Base-by-base conservation (phyloP, 768 basidiomycete species). In the Coprinopsis sp. region DNA sequence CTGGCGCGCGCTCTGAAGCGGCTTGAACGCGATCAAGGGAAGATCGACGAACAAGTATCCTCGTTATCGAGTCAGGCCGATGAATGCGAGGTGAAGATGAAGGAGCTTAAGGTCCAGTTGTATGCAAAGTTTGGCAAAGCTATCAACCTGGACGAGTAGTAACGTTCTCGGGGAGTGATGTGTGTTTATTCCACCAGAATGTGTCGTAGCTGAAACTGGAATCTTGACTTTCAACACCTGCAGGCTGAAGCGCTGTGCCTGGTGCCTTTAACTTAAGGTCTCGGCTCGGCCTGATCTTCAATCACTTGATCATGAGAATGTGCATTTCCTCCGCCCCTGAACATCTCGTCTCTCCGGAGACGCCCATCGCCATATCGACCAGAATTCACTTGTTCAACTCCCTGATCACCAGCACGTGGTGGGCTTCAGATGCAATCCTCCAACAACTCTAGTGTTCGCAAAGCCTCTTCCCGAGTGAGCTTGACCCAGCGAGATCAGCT, bases 101-200 rank as follows among this genome's bases (percentile, higher is more conserved):
- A 87, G 58, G 77, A 77, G 42, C 78, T 92, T 34, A 93, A 93
- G 61, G 75, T 86, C 33, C 60, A 71, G 0, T 60, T 93, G 45
- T 96, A 96, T 58, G 89, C 88, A 22, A 94, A 93, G 66, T 97
- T 97, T 61, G 93, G 93, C 16, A 80, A 76, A 33, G 87, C 92
- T 30, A 95, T 95, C 65, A 96, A 96, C 64, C 77, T 96, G 37
- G 92, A 95, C 62, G 89, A 88, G 59, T 87, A 64, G 18, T 27
- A 27, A 24, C 5, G 33, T 4, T 16, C 19, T 33, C 31, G 18
- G 27, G n/a, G 16, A 33, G 8, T 12, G 33, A 14, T 8, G 41
- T 28, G 13, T n/a, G n/a, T n/a, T n/a, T n/a, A n/a, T n/a, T n/a
- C n/a, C n/a, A n/a, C n/a, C n/a, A n/a, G 30, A 39, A 22, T 39